Evolutionary conservation across 2,329 filamentous ascomycete genomes (phyloP).

Genomic region (Fusarium torulosum): DNA sequence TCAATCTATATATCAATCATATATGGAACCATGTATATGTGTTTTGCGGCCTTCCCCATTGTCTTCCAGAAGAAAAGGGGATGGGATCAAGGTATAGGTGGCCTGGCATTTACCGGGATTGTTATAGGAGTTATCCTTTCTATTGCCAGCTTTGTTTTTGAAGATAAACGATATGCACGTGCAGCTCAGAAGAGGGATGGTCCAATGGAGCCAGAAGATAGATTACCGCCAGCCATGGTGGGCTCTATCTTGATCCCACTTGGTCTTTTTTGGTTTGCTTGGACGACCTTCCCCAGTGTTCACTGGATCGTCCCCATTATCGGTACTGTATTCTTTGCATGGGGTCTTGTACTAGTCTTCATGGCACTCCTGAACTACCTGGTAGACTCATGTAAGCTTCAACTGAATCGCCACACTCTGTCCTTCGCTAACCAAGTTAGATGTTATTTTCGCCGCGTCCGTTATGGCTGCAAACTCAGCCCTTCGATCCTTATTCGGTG

Average conservation of each 20-base stretch:
- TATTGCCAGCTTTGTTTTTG: neutral
- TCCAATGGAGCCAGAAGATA: conserved; percentile 1
- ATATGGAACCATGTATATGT: conserved; percentile 34
- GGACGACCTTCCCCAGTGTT: conserved; percentile 1
- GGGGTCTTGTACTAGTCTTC: conserved; percentile 25
- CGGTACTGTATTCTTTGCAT: conserved; percentile 8
- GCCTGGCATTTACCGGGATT: conserved; percentile 9
- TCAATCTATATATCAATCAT: conserved; percentile 73
- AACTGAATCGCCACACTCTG: fast-evolving
- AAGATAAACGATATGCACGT: conserved; percentile 12
- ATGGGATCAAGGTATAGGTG: conserved; percentile 24
- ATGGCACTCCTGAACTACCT: conserved; percentile 24
- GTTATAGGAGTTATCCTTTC: conserved; percentile 5
- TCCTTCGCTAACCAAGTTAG: neutral
- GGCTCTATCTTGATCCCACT: conserved; percentile 16
- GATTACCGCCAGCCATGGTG: conserved; percentile 11
- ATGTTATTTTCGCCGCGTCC: conserved; percentile 14
- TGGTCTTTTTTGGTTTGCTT: conserved; percentile 30
- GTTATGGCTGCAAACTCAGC: conserved; percentile 28
- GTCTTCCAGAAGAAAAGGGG: conserved; percentile 26
- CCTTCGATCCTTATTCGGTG: conserved; percentile 19
- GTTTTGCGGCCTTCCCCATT: conserved; percentile 29
- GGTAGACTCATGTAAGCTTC: conserved; percentile 18
- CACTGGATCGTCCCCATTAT: conserved; percentile 24
- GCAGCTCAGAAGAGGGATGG: neutral